phyloP scores from a whole-genome alignment of 768 basidiomycete species.

The Trametes meyenii region DNA sequence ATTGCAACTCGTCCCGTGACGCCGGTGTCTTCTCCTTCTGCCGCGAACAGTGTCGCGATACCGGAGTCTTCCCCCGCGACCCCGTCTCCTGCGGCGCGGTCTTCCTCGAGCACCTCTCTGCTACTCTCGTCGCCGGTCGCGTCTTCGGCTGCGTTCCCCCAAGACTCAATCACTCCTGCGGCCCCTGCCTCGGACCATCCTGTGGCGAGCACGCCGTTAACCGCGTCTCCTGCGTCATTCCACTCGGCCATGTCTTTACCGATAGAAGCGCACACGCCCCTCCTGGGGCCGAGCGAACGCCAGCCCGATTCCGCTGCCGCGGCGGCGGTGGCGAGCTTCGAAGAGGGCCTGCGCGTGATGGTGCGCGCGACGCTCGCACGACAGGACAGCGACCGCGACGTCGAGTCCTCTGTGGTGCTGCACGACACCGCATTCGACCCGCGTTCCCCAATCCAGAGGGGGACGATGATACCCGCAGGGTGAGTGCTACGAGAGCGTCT shows the following conservation, averaged over 20 bases:
- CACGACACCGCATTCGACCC: slow-evolving; percentile 19
- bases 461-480: slow-evolving; percentile 10
- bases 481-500: background rate
- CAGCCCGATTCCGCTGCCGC: background rate
- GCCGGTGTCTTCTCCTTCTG: background rate
- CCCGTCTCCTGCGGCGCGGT: background rate
- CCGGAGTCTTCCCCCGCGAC: background rate
- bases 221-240: background rate
- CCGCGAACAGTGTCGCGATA: background rate
- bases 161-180: background rate
- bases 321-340: background rate
- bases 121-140: background rate
- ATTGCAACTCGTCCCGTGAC: background rate
- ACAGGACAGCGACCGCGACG: background rate
- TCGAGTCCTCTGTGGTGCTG: background rate
- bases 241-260: background rate
- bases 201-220: background rate
- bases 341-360: background rate
- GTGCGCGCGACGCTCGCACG: background rate
- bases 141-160: background rate
- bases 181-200: background rate
- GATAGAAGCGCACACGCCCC: slow-evolving; percentile 2
- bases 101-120: background rate
- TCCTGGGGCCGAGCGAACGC: slow-evolving; percentile 7
- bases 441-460: slow-evolving; percentile 20